Conservation (phyloP, 768 basidiomycete species). For the Leccinum fibrillosum region DNA sequence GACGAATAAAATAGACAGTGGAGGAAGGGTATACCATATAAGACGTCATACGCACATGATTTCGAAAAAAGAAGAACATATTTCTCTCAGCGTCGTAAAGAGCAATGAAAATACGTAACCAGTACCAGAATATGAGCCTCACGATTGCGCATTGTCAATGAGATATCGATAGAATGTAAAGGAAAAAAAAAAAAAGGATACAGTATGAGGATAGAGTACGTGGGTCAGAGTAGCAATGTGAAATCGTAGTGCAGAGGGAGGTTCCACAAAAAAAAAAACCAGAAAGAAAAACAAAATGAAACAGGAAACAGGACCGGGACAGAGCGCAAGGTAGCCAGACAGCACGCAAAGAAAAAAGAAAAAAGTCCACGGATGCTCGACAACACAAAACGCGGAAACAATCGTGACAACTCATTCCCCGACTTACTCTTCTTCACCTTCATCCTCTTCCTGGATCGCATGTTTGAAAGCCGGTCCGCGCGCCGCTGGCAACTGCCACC, state of each 20-base stretch:
- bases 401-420: constrained; percentile 2
- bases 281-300: neutral
- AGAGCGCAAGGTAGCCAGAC: constrained; percentile 4
- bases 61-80: neutral
- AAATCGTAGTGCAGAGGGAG: neutral
- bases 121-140: constrained; percentile 13
- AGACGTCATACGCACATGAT: constrained; percentile 12
- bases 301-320: neutral
- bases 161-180: neutral
- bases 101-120: constrained; percentile 20
- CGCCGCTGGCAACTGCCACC: constrained; percentile 67
- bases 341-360: neutral
- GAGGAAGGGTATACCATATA: constrained; percentile 25
- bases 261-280: constrained; percentile 6
- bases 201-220: constrained; percentile 4
- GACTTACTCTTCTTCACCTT: constrained; percentile 67
- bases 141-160: neutral
- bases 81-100: constrained; percentile 1
- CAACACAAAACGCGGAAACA: constrained; percentile 9
- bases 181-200: constrained; percentile 2
- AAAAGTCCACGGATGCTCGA: constrained; percentile 8
- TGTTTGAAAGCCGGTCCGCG: constrained; percentile 69
- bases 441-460: constrained; percentile 82
- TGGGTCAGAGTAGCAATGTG: constrained; percentile 17
- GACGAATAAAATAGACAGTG: constrained; percentile 2